Base-by-base conservation (phyloP, 2,329 filamentous ascomycete genomes). In the Ustulina deusta region DNA sequence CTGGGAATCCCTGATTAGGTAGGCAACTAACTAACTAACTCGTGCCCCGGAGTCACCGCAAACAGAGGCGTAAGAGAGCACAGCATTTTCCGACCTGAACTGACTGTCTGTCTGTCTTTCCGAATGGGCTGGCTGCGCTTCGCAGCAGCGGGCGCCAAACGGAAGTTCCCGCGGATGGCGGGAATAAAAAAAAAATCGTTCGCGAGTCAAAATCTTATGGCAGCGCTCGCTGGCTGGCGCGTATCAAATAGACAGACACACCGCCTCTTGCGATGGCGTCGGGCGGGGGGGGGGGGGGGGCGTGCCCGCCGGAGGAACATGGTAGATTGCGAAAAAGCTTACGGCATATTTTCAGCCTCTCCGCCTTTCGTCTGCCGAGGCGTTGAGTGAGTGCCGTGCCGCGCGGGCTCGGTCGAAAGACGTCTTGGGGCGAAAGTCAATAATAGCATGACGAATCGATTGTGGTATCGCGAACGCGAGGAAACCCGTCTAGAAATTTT, bases 141-240 rank as follows among this genome's bases (percentile, higher is more conserved):
- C 0, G 87, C 90, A 22, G 83, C 81, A 1, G 76, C 79, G n/a
- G n/a, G n/a, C n/a, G n/a, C n/a, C n/a, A 74, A 90, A 95, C 42
- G 92, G 81, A 42, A 87, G 84, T 58, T 83, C 80, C 80, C 92
- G 94, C 72, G 68, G 85, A 83, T 3, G 87, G 87, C 1, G 85
- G 86, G 65, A n/a, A n/a, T n/a, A n/a, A n/a, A n/a, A n/a, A n/a
- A n/a, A n/a, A 84, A 85, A 0, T 83, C 83, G 56, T 85, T 81
- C 73, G 89, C 87, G 40, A n/a, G 87, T 89, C n/a, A 52, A 40
- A 91, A 70, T 91, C 90, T 73, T 74, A 93, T 85, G 1, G 90
- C 91, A 56, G 93, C 85, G 6, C 87, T 91, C 13, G 83, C 81
- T 10, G 93, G 83, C 81, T 10, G 93, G 29, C 22, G 36, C 15